Conservation (phyloP, 257 asterid genomes). For the Handroanthus guayacan region DNA sequence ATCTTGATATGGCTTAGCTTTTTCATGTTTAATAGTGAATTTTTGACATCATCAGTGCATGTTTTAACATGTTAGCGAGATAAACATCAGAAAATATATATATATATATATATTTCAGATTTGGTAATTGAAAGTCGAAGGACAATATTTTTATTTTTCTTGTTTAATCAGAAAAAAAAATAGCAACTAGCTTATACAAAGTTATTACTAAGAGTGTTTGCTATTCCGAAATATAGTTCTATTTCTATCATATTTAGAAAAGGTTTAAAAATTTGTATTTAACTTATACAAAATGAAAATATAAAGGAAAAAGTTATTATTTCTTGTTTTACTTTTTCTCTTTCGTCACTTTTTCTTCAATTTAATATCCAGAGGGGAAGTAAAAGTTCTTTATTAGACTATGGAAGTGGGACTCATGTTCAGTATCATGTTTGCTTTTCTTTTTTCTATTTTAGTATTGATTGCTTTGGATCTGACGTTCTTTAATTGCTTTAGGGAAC, state of each 20-base stretch:
- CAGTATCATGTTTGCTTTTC: slow-evolving; percentile 11
- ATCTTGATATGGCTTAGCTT: no score
- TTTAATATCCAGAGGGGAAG: neutral
- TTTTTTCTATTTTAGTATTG: slow-evolving; percentile 23
- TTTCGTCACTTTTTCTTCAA: slow-evolving; percentile 4
- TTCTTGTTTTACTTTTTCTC: neutral
- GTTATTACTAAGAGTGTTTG: no score
- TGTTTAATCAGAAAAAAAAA: neutral
- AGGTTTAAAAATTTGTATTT: neutral
- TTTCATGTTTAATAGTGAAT: no score
- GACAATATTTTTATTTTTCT: neutral
- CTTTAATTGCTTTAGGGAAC: slow-evolving; percentile 37
- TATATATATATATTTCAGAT: neutral
- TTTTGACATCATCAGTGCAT: no score
- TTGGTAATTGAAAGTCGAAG: slow-evolving; percentile 5
- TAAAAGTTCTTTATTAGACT: neutral
- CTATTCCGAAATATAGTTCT: no score
- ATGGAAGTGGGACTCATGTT: slow-evolving; percentile 43
- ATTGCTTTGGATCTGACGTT: slow-evolving; percentile 62
- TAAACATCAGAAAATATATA: no score
- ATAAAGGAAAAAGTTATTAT: neutral
- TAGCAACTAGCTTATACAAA: no score
- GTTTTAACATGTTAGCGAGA: no score
- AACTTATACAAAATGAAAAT: neutral
- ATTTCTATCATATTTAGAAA: neutral